Evolutionary conservation across 2,329 filamentous ascomycete species (phyloP).

Genomic region (Botrytis squamosa): DNA sequence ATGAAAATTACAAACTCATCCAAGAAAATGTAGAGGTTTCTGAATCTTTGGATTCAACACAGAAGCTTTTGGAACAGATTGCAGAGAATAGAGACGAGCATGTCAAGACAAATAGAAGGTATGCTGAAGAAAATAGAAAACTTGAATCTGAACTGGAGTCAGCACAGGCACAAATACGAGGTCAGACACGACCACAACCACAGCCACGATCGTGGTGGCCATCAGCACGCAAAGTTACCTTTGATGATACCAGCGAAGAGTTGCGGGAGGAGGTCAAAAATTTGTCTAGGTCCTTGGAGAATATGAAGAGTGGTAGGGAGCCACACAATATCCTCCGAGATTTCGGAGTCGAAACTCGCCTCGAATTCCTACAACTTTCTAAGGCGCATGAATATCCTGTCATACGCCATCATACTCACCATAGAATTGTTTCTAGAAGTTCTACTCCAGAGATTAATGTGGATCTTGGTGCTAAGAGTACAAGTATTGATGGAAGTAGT

Average conservation of each 20-base stretch:
- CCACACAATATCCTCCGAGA: conserved; percentile 9
- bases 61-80: background rate
- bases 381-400: background rate
- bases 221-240: background rate
- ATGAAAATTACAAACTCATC: background rate
- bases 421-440: background rate
- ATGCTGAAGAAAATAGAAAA: background rate
- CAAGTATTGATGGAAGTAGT: too few species aligned
- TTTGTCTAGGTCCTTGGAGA: background rate
- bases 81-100: conserved; percentile 6
- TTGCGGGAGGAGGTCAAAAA: background rate
- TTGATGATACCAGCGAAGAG: background rate
- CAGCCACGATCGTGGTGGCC: background rate
- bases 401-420: background rate
- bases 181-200: background rate
- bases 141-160: background rate
- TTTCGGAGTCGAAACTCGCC: background rate
- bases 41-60: background rate
- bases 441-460: background rate
- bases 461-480: too few species aligned
- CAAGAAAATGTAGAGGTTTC: background rate
- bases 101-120: background rate
- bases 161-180: background rate
- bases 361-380: background rate
- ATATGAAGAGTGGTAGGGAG: background rate